These are phyloP conservation scores for Lasiodiplodia gonubiensis DNA, from an alignment of 2,329 filamentous ascomycete genomes.

Conservation along the genomic window DNA sequence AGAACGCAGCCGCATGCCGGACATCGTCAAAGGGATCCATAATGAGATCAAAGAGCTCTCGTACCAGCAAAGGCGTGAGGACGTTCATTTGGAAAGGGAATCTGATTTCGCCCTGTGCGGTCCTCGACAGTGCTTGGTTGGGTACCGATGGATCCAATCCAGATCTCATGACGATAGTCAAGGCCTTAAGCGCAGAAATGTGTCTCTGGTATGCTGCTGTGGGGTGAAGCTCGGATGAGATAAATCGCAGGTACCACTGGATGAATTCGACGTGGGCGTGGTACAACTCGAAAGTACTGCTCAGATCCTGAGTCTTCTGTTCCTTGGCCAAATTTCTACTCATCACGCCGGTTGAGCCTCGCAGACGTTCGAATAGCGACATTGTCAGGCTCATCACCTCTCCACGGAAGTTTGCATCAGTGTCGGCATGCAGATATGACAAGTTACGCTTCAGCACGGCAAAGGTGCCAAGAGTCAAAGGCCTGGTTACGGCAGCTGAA, in stretches of 20 bases:
- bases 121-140: conserved; percentile 49
- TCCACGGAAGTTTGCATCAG: conserved; percentile 84
- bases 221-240: conserved; percentile 75
- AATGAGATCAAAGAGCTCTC: conserved; percentile 76
- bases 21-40: conserved; percentile 95
- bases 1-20: conserved; percentile 59
- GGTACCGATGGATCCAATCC: conserved; percentile 64
- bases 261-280: conserved; percentile 68
- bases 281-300: conserved; percentile 36
- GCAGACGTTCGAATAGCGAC: conserved; percentile 75
- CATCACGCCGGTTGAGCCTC: conserved; percentile 43
- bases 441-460: conserved; percentile 69
- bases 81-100: conserved; percentile 59
- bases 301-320: background rate
- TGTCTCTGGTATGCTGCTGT: conserved; percentile 91
- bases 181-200: conserved; percentile 75
- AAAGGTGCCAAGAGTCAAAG: conserved; percentile 69
- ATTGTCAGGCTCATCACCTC: conserved; percentile 77
- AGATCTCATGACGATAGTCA: conserved; percentile 70
- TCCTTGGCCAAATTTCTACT: conserved; percentile 32
- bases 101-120: conserved; percentile 54
- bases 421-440: conserved; percentile 76
- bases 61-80: conserved; percentile 53
- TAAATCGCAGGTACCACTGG: conserved; percentile 74
- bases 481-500: conserved; percentile 74